Base-by-base conservation (phyloP, 2,329 filamentous ascomycete species). In the Stachybotrys echinatus region DNA sequence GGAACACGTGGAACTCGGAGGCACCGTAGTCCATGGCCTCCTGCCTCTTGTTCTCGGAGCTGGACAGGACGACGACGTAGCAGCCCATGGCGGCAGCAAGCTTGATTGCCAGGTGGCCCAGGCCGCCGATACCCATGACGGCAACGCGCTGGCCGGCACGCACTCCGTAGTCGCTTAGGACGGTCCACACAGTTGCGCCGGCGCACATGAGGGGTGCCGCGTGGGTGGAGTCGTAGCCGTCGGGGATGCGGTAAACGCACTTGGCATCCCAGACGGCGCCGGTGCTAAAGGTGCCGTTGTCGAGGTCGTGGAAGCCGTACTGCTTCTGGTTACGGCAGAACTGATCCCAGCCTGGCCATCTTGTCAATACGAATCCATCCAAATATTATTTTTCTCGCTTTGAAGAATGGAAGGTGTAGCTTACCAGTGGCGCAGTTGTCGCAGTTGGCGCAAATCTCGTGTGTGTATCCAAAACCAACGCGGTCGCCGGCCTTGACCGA, bases 141-240 rank as follows among this genome's bases (percentile, higher is more conserved):
- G 77, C 87, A 21, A 89, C 80, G 69, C 87, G 88, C 73, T 87
- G 87, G 49, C 87, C 87, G 1, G 85, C 83, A 0, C 85, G 85
- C 51, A 77, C 77, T 2, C 42, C 46, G 59, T 89, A 83, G 42
- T 87, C 77, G 48, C 86, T 81, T 4, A 94, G 75, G 1, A 88
- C 87, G 46, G 79, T 85, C 72, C 84, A 94, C 48, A 81, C 82
- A 1, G 89, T 92, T 51, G 92, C 74, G 54, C 89, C 89, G 22
- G 87, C 89, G 65, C 89, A 92, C 58, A 92, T 76, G 84, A 90
- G 88, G 4, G 86, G 87, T 3, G 87, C 88, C 1, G 84, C 87
- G 42, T 81, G 66, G 46, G 69, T 70, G 48, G 74, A 76, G 4
- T 73, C 61, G 34, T 92, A 77, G 45, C 74, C 79, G 22, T 88